phyloP scores from a whole-genome alignment of 208 protist species.

The Crithidia sp. region DNA sequence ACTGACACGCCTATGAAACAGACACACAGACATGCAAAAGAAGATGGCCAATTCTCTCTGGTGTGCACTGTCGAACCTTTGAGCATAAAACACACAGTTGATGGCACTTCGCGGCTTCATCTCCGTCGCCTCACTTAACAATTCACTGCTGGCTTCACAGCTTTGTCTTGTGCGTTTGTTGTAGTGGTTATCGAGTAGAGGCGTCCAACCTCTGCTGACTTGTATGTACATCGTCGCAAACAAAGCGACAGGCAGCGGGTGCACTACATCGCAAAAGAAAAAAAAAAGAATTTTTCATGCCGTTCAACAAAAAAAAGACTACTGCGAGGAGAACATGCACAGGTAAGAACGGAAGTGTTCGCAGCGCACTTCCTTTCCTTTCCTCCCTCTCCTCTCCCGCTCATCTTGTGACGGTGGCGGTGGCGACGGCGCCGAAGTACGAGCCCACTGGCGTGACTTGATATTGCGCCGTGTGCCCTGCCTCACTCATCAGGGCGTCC shows the following conservation, averaged over 20 bases:
- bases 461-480: slow-evolving; percentile 29
- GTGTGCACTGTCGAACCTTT: too few relatives aligned
- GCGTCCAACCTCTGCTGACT: neutral
- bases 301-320: too few relatives aligned
- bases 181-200: neutral
- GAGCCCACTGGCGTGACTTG: slow-evolving; percentile 45
- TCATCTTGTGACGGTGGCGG: slow-evolving; percentile 4
- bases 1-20: too few relatives aligned
- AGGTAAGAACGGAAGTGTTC: neutral
- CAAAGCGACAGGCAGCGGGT: neutral
- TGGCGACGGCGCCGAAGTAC: slow-evolving; percentile 45
- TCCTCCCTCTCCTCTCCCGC: too few relatives aligned
- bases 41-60: too few relatives aligned
- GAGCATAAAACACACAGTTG: too few relatives aligned
- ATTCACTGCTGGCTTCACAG: too few relatives aligned
- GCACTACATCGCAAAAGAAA: neutral
- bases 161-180: slow-evolving; percentile 15
- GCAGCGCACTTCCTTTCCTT: too few relatives aligned
- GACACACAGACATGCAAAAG: too few relatives aligned
- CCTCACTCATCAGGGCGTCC: slow-evolving; percentile 41
- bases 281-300: neutral
- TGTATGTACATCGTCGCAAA: neutral
- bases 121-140: too few relatives aligned
- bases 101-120: too few relatives aligned
- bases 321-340: neutral